phyloP scores from a whole-genome alignment of 371 early-diverging fungal genomes.

The Catenaria anguillulae region DNA sequence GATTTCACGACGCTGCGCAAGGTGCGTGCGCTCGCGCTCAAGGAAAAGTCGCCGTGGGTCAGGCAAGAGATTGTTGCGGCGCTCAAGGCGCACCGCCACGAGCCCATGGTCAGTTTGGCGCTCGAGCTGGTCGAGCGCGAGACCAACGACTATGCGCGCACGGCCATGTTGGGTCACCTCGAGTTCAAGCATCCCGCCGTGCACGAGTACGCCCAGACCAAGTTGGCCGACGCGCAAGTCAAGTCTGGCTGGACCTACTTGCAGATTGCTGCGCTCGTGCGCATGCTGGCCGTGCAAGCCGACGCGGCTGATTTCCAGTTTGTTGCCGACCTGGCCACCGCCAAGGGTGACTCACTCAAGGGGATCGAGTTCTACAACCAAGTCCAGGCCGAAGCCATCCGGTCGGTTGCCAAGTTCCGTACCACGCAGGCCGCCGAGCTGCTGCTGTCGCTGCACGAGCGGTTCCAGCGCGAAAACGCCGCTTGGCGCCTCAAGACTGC shows the following conservation, averaged over 20 bases:
- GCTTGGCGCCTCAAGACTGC: too few species aligned
- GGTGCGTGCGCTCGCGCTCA: slow-evolving; percentile 16
- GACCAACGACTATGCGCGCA: slow-evolving; percentile 10
- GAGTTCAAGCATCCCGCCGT: slow-evolving; percentile 16
- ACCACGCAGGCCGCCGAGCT: background rate
- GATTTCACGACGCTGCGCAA: slow-evolving; percentile 23
- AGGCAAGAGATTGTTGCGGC: slow-evolving; percentile 17
- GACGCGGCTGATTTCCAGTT: background rate
- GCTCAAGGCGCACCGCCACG: background rate
- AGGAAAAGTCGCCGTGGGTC: slow-evolving; percentile 32
- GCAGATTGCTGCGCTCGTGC: background rate
- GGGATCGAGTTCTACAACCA: background rate
- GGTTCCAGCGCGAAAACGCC: background rate
- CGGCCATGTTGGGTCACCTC: slow-evolving; percentile 14
- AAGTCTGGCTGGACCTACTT: background rate
- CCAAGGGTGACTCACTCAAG: background rate
- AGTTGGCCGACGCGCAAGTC: background rate
- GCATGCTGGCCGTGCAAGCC: background rate
- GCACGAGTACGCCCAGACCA: background rate
- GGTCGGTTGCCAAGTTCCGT: background rate
- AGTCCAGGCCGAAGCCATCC: background rate
- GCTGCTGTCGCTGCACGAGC: too few species aligned
- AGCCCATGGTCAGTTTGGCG: slow-evolving; percentile 23
- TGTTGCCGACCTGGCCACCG: background rate
- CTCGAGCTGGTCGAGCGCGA: slow-evolving; percentile 25